These are phyloP conservation scores for Candida boleticola DNA, from an alignment of 805 yeast genomes.

Conservation along the genomic window DNA sequence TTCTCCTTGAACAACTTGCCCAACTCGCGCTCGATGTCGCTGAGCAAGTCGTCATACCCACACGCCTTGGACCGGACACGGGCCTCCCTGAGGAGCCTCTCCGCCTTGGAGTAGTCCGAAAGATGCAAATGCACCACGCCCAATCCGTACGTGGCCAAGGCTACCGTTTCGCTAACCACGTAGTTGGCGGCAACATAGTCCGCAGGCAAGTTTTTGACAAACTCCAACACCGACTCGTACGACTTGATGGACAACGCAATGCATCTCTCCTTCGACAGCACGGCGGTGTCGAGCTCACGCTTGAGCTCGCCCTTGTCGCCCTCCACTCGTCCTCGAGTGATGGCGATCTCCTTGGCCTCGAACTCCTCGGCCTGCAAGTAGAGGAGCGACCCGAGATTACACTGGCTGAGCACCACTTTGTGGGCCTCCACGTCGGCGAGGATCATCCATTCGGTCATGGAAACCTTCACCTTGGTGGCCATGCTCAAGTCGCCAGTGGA, in stretches of 20 bases:
- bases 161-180: constrained; percentile 62
- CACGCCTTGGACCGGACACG: constrained; percentile 66
- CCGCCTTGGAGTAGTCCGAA: constrained; percentile 56
- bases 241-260: constrained; percentile 29
- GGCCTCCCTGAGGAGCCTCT: constrained; percentile 62
- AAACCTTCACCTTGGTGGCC: constrained; percentile 59
- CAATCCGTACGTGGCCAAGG: constrained; percentile 78
- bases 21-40: constrained; percentile 66
- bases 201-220: constrained; percentile 29
- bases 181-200: constrained; percentile 18
- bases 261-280: constrained; percentile 21
- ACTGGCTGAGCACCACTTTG: constrained; percentile 61
- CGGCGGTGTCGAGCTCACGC: constrained; percentile 15
- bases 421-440: constrained; percentile 65
- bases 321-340: constrained; percentile 9
- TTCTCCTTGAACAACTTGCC: constrained; percentile 46
- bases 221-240: constrained; percentile 34
- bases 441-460: constrained; percentile 72
- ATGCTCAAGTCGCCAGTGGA: constrained; percentile 63
- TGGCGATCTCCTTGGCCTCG: constrained; percentile 46
- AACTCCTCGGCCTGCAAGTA: constrained; percentile 65
- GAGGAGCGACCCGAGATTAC: constrained; percentile 66
- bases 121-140: constrained; percentile 75
- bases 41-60: constrained; percentile 60
- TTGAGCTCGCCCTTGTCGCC: constrained; percentile 13